These are phyloP conservation scores for Nicotiana undulata DNA, from an alignment of 257 asterid species.

Conservation along the genomic window DNA sequence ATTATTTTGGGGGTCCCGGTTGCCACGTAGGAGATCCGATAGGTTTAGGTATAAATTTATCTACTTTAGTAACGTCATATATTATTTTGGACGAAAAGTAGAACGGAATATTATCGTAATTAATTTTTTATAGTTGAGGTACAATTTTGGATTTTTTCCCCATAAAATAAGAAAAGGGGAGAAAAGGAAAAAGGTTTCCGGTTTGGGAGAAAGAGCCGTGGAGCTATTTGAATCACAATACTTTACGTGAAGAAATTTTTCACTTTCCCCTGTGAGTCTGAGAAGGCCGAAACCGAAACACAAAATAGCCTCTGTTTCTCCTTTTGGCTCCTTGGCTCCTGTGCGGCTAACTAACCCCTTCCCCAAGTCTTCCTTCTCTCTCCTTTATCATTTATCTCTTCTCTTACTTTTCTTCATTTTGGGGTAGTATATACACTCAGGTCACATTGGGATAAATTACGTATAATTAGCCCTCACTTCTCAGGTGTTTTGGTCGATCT, in stretches of 20 bases:
- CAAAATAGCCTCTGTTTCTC: neutral
- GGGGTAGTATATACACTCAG: neutral
- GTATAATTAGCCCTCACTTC: neutral
- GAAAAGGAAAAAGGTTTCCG: neutral
- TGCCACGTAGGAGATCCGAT: no score
- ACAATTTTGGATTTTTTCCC: no score
- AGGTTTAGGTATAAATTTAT: no score
- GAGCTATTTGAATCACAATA: constrained; percentile 15
- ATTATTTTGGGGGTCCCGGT: no score
- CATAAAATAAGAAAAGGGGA: neutral
- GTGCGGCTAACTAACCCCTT: constrained; percentile 13
- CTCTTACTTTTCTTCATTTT: neutral
- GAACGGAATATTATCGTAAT: no score
- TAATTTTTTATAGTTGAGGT: no score
- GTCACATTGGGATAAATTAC: no score
- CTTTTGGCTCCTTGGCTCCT: neutral
- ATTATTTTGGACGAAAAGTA: no score
- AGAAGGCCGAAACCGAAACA: neutral
- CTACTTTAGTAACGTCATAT: no score
- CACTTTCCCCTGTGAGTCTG: neutral
- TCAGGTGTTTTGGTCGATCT: neutral
- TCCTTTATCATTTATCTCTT: neutral
- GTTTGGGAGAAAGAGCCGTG: constrained; percentile 7
- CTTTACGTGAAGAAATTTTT: neutral
- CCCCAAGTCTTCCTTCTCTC: neutral